These are phyloP conservation scores for Ganoderma resinaceum DNA, from an alignment of 1,284 basidiomycete genomes.

Conservation along the genomic window DNA sequence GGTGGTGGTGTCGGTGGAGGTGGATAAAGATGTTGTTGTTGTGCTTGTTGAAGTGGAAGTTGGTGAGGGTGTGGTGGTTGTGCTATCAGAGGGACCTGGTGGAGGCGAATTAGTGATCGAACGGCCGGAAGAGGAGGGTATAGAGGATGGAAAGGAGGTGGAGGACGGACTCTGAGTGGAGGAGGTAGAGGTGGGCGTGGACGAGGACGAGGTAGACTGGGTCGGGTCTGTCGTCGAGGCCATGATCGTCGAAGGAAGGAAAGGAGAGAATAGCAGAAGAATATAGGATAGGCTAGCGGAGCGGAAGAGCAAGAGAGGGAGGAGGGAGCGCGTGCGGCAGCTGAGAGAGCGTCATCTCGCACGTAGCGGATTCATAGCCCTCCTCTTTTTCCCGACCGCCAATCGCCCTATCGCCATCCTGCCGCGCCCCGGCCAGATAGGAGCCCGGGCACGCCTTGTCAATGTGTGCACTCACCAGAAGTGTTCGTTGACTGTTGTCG, in stretches of 20 bases:
- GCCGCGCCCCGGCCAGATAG: constrained; percentile 5
- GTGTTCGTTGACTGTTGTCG: not conserved
- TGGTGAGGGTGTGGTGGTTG: constrained; percentile 12
- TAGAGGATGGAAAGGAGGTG: constrained; percentile 21
- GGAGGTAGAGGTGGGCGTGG: constrained; percentile 7
- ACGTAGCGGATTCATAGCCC: not conserved
- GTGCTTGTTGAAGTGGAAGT: constrained; percentile 7
- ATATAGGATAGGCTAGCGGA: not conserved
- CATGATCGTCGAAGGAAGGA: constrained; percentile 22
- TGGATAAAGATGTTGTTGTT: constrained; percentile 5
- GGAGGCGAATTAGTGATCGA: constrained; percentile 12
- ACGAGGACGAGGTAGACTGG: constrained; percentile 16
- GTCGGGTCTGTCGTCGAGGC: constrained; percentile 12
- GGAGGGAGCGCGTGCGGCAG: constrained; percentile 1
- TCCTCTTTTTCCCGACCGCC: not conserved
- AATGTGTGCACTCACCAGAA: constrained; percentile 14
- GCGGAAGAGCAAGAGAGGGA: not conserved
- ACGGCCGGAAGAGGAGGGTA: constrained; percentile 16
- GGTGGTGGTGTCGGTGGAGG: constrained; percentile 8
- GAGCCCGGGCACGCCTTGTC: constrained; percentile 1
- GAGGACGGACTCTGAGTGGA: constrained; percentile 26
- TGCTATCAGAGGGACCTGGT: constrained; percentile 7
- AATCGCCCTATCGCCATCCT: constrained; percentile 11
- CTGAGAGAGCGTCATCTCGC: constrained; percentile 17
- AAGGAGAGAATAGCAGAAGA: constrained; percentile 1